Evolutionary conservation across 805 yeast species (phyloP).

Genomic region (Candida chauliodis): DNA sequence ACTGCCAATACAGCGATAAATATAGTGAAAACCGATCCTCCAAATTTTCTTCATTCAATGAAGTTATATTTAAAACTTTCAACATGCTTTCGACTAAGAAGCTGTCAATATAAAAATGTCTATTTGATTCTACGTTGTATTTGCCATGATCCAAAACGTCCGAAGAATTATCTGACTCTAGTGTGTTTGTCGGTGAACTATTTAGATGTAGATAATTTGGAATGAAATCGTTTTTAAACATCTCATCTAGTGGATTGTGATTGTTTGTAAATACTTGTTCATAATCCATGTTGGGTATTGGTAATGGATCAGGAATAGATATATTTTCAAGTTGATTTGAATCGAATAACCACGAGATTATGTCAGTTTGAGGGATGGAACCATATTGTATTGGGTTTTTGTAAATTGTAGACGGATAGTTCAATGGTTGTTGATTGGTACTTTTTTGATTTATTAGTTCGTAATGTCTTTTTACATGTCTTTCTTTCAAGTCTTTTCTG

Average conservation of each 20-base stretch:
- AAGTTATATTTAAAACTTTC: conserved; percentile 20
- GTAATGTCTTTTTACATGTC: conserved; percentile 33
- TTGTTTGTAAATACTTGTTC: conserved; percentile 34
- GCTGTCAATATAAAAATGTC: conserved; percentile 38
- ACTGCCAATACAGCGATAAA: conserved; percentile 49
- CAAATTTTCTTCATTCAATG: conserved; percentile 19
- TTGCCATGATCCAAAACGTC: conserved; percentile 18
- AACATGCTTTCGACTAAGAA: conserved; percentile 33
- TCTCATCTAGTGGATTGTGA: conserved; percentile 39
- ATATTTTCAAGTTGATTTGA: conserved; percentile 1
- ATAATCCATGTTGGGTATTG: conserved; percentile 15
- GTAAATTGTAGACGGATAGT: not conserved
- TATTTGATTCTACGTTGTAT: conserved; percentile 22
- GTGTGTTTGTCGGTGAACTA: conserved; percentile 33
- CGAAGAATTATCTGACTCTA: conserved; percentile 9
- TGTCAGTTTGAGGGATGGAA: conserved; percentile 28
- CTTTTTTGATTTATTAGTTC: conserved; percentile 8
- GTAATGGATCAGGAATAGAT: not conserved
- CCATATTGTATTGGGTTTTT: conserved; percentile 2
- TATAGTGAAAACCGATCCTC: conserved; percentile 35
- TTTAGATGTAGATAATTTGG: conserved; percentile 9
- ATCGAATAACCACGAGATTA: conserved; percentile 38
- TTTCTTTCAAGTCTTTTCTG: conserved; percentile 50
- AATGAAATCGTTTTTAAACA: conserved; percentile 13
- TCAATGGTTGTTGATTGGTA: not conserved